Conservation (phyloP, 305 asterid genomes). For the Fraxinus sp. region DNA sequence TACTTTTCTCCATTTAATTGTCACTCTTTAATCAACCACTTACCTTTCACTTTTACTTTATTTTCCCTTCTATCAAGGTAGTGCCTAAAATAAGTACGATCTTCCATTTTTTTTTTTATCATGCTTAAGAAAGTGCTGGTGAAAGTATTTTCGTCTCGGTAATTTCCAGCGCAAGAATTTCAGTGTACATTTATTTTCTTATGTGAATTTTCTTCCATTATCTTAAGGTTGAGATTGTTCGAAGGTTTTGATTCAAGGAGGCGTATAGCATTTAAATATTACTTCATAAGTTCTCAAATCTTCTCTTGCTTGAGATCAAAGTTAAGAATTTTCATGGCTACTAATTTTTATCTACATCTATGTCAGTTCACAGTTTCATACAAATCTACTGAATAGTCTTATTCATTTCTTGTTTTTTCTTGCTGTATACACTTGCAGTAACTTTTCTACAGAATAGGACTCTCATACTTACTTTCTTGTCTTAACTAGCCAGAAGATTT, state of each 20-base stretch:
- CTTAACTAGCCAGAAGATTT: conserved; percentile 32
- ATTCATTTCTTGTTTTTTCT: not conserved
- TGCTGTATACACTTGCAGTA: not conserved
- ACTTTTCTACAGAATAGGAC: not conserved
- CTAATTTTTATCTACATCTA: not conserved
- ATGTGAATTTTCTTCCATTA: not conserved
- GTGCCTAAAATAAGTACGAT: not conserved
- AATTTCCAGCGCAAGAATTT: not conserved
- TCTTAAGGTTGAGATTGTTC: not conserved
- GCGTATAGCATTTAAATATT: not conserved
- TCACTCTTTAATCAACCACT: conserved; percentile 7
- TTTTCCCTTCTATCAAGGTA: conserved; percentile 7
- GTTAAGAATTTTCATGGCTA: not conserved
- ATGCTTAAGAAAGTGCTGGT: not conserved
- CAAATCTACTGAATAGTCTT: not conserved
- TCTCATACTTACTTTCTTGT: conserved; percentile 17
- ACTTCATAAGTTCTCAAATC: not conserved
- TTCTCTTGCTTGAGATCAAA: conserved; percentile 9
- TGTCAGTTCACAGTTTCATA: not conserved
- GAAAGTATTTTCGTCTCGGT: not conserved
- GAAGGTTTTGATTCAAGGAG: not conserved
- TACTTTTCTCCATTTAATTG: not conserved
- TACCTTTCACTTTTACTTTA: not conserved
- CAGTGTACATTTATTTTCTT: not conserved
- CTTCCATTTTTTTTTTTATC: not conserved